Evolutionary conservation across 2,329 filamentous ascomycete species (phyloP), one percentile per base, ranked within the genome.

Genomic region (Cercospora sp.): DNA sequence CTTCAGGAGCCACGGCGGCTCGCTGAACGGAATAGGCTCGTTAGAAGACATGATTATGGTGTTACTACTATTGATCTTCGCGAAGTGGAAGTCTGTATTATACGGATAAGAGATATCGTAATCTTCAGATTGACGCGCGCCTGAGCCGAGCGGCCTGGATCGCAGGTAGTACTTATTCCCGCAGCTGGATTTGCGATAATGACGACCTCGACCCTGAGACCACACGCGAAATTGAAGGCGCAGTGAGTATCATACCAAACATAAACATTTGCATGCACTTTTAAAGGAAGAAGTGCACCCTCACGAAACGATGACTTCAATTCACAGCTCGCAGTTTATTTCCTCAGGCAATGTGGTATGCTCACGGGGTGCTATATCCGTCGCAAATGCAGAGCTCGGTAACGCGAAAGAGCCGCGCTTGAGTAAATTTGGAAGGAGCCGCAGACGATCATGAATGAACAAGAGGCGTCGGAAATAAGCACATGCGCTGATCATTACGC

Each of bases 1-100:
- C 84, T 4, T 90, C 89, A 3, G 88, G 71, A 96, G 83, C 93
- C 93, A 96, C 66, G 93, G 82, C 2, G 92, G 91, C 80, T 97
- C 93, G 32, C 88, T 91, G 76, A 67, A 55, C 16, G 49, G 49
- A 9, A 55, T 55, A 26, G 24, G 49, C 24, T 55, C 49, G 5
- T 55, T 28, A 9, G 49, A n/a, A 55, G 24, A 55, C 49, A 55
- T 55, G 24, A 4, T 16, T 30, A 28, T n/a, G 13, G 12, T 28
- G 24, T 13, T 28, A 2, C 6, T 61, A 26, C 49, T 30, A 55
- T 18, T 10, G 18, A 28, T 28, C 24, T 26, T 28, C 24, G 10
- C 24, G 24, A 43, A 43, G 16, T n/a, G 13, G 12, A 16, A 9
- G 8, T 28, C 10, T 53, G 49, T 13, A 5, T 13, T 30, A n/a